These are phyloP conservation scores for Lepidium aucheri DNA, from an alignment of 345 rosid genomes.

Conservation along the genomic window DNA sequence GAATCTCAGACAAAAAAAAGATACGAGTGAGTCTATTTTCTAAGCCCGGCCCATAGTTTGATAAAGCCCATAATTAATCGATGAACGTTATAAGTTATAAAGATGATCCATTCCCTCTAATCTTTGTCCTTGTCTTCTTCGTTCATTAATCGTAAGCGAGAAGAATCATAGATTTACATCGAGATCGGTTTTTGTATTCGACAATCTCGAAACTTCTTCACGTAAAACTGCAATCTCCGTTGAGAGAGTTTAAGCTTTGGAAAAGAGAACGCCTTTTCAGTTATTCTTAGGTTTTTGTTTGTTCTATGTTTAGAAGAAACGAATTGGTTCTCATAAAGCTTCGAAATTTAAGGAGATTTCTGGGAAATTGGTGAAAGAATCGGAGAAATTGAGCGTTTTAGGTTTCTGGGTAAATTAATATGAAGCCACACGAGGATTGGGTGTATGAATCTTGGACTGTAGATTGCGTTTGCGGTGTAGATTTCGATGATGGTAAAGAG, in stretches of 20 bases:
- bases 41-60: neutral
- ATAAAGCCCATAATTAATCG: neutral
- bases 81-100: neutral
- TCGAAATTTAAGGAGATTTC: neutral
- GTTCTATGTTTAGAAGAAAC: neutral
- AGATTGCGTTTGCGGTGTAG: conserved; percentile 90
- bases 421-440: conserved; percentile 85
- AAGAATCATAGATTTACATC: neutral
- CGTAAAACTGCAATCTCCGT: neutral
- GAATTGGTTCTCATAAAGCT: neutral
- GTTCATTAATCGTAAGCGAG: neutral
- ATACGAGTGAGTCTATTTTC: too few species aligned
- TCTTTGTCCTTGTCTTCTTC: neutral
- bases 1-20: too few species aligned
- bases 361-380: neutral
- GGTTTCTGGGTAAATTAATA: conserved; percentile 6
- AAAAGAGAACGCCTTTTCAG: neutral
- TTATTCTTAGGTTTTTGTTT: neutral
- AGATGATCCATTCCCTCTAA: neutral
- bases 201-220: neutral
- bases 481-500: conserved; percentile 92
- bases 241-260: neutral
- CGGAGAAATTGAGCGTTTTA: neutral
- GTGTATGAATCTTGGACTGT: conserved; percentile 94
- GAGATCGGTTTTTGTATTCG: neutral